phyloP scores from a whole-genome alignment of 1,284 basidiomycete species.

The Ceratorhiza oryzae-sativae region DNA sequence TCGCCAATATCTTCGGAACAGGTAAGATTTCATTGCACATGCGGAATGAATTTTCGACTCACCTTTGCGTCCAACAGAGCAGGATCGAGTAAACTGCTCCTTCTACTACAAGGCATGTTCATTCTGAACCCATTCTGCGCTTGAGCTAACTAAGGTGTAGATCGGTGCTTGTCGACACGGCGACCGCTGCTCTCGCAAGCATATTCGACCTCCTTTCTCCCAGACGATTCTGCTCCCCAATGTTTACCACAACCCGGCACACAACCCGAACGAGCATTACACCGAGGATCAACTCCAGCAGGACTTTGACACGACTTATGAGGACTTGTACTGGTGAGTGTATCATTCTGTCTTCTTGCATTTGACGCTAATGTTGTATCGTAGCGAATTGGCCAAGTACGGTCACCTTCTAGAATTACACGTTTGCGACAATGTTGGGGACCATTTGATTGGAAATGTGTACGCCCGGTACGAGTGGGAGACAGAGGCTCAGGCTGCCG shows the following conservation, averaged over 20 bases:
- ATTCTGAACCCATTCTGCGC: slow-evolving; percentile 20
- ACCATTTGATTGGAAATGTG: slow-evolving; percentile 98
- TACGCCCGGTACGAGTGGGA: slow-evolving; percentile 99
- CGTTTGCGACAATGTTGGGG: slow-evolving; percentile 99
- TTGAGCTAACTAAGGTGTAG: slow-evolving; percentile 52
- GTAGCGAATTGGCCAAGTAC: slow-evolving; percentile 86
- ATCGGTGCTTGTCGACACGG: slow-evolving; percentile 96
- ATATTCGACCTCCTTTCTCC: slow-evolving; percentile 96
- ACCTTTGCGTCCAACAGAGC: slow-evolving; percentile 57
- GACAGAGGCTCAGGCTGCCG: slow-evolving; percentile 93
- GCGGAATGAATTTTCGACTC: background rate
- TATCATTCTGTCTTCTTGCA: background rate
- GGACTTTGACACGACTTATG: slow-evolving; percentile 97
- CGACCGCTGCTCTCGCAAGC: slow-evolving; percentile 96
- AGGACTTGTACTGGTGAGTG: slow-evolving; percentile 81
- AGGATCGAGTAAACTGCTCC: slow-evolving; percentile 93
- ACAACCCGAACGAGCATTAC: slow-evolving; percentile 88
- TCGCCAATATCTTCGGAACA: slow-evolving; percentile 83
- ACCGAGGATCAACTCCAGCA: slow-evolving; percentile 88
- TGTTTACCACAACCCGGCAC: slow-evolving; percentile 97
- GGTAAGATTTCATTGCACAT: slow-evolving; percentile 37
- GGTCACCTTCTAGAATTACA: slow-evolving; percentile 96
- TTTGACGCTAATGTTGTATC: background rate
- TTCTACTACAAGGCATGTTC: slow-evolving; percentile 88
- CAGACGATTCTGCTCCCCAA: slow-evolving; percentile 98